Evolutionary conservation across 2,329 filamentous ascomycete species (phyloP), one percentile per base, ranked within the genome.

Genomic region (Cordyceps javanica): DNA sequence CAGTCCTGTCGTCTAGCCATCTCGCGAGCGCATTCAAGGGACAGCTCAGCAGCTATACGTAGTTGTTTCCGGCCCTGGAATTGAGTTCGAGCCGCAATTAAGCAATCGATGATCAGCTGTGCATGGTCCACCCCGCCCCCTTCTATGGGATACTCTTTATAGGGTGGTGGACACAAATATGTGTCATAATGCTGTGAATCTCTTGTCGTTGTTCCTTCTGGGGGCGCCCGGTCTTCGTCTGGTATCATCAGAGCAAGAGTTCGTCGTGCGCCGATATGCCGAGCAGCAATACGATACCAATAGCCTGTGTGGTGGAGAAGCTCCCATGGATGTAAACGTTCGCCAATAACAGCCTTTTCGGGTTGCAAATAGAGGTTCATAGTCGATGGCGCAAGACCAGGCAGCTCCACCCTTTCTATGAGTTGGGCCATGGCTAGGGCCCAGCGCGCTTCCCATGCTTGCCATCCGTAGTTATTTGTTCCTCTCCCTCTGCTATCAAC

Each of bases 391-490:
- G 71, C 72, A 19, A 86, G 71, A 34, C 80, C 79, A 3, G 75
- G 73, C 13, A 85, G 73, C 21, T 77, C 75, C 26, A 78, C 73
- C 60, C 77, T 81, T 60, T 83, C 78, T 19, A 86, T 77, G 60
- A 86, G 67, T 45, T 82, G 76, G 2, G 82, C 83, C 84, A 87
- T 87, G 13, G 84, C 73, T 23, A 75, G 75, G 16, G 82, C 79
- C 84, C 84, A 87, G 57, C 89, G 82, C 41, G 90, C 86, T 73
- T 96, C 89, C 92, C 93, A 99, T 2, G 93, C 92, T 66, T 91
- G 83, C 90, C 92, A 97, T 6, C 91, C 90, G 69, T 97, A 97
- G 63, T 90, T 96, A 32, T 85, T 83, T 3, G 90, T 91, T 0
- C 93, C 93, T 64, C 90, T 90, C 4, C 91, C 92, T 63, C 88